These are phyloP conservation scores for Blastomyces silverae DNA, from an alignment of 2,329 filamentous ascomycete species.

Conservation along the genomic window DNA sequence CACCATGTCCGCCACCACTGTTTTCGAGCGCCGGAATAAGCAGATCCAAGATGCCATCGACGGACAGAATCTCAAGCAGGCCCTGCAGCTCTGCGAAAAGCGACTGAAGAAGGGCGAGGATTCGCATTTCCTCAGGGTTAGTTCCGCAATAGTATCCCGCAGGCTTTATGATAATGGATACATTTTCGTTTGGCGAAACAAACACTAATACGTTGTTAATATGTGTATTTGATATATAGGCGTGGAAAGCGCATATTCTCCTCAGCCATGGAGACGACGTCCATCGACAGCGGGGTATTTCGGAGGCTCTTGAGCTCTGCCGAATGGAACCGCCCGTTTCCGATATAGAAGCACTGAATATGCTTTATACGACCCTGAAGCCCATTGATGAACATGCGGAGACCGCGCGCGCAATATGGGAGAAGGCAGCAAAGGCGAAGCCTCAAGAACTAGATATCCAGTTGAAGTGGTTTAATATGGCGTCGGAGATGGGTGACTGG, in stretches of 20 bases:
- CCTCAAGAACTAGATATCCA: conserved; percentile 42
- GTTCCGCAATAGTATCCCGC: conserved; percentile 13
- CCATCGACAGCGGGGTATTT: conserved; percentile 39
- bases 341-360: conserved; percentile 42
- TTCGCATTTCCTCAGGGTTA: conserved; percentile 37
- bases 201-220: neutral
- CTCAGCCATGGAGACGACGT: conserved; percentile 37
- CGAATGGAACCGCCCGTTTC: conserved; percentile 39
- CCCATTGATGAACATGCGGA: conserved; percentile 32
- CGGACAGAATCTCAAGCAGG: conserved; percentile 44
- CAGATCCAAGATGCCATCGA: conserved; percentile 47
- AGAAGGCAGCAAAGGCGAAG: conserved; percentile 42
- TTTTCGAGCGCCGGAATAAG: conserved; percentile 43
- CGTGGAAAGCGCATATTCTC: conserved; percentile 41
- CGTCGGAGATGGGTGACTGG: conserved; percentile 40
- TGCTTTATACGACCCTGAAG: conserved; percentile 38
- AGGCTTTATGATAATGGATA: neutral
- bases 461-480: conserved; percentile 41
- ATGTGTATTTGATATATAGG: conserved; percentile 25
- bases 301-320: conserved; percentile 41
- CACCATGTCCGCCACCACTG: conserved; percentile 34
- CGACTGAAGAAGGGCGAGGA: conserved; percentile 51
- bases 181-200: neutral
- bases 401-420: conserved; percentile 39
- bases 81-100: conserved; percentile 46